Percentiles rank a stretch among this genome's conserved stretches.
Conservation (phyloP, 1,139 yeast species). For the Ogataea hybrid region DNA sequence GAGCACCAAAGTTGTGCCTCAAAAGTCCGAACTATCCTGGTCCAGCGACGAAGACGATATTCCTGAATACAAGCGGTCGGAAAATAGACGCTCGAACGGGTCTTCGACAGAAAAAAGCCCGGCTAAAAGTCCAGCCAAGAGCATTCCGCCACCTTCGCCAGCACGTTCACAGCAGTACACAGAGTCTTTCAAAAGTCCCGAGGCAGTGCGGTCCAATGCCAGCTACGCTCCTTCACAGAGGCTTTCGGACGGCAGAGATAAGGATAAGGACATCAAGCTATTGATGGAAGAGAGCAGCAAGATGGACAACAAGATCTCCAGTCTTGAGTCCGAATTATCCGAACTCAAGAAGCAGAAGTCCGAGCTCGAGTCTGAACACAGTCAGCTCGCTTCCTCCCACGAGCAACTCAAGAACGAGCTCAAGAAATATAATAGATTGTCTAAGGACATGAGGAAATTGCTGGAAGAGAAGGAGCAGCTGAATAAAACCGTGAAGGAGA, state of each 20-base stretch:
- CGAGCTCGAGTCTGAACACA: slow-evolving; percentile 21
- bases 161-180: neutral
- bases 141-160: neutral
- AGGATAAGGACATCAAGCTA: slow-evolving; percentile 36
- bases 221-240: slow-evolving; percentile 2
- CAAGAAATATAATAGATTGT: slow-evolving; percentile 4
- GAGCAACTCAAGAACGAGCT: slow-evolving; percentile 10
- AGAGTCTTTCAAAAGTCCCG: slow-evolving; percentile 1
- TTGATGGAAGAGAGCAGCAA: slow-evolving; percentile 40
- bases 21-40: slow-evolving; percentile 78
- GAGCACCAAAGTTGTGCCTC: slow-evolving; percentile 67
- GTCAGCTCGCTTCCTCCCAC: slow-evolving; percentile 21
- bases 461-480: slow-evolving; percentile 10
- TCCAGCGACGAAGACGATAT: slow-evolving; percentile 74
- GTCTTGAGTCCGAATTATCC: slow-evolving; percentile 34
- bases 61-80: slow-evolving; percentile 5
- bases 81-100: neutral
- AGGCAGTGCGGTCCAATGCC: neutral
- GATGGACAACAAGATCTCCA: slow-evolving; percentile 39
- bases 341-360: slow-evolving; percentile 13
- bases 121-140: neutral
- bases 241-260: slow-evolving; percentile 26
- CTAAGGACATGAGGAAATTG: slow-evolving; percentile 9
- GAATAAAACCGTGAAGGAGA: slow-evolving; percentile 8
- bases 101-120: neutral